Percentiles rank a stretch among this genome's conserved stretches.
Conservation (phyloP, 129 eudicot genomes). For the Escallonia herrerae region DNA sequence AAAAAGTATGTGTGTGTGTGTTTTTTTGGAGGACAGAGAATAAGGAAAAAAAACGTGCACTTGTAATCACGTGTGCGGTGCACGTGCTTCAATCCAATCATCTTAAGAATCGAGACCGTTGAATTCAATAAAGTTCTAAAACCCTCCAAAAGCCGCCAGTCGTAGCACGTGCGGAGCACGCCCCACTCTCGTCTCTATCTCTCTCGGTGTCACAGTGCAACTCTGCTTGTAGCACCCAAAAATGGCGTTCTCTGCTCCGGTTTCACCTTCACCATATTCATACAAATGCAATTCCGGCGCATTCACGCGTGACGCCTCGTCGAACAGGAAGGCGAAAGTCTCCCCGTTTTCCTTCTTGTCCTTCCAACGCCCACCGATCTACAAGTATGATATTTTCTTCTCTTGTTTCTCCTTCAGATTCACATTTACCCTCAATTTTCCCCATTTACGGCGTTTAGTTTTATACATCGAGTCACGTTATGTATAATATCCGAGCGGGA, state of each 20-base stretch:
- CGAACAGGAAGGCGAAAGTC: conserved; percentile 14
- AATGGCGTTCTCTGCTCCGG: conserved; percentile 10
- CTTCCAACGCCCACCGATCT: conserved; percentile 18
- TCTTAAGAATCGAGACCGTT: no score
- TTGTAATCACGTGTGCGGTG: no score
- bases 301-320: conserved; percentile 11
- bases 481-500: not conserved
- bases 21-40: no score
- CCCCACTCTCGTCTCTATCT: no score
- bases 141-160: no score
- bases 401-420: not conserved
- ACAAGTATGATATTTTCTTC: conserved; percentile 20
- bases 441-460: not conserved
- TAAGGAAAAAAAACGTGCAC: no score
- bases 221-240: no score
- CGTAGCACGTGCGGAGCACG: no score
- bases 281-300: conserved; percentile 15
- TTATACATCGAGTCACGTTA: not conserved
- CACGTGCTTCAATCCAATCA: no score
- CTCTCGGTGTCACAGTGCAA: no score
- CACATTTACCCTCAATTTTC: not conserved
- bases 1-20: no score
- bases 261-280: conserved; percentile 12
- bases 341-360: conserved; percentile 11
- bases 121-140: no score